Percentiles rank a stretch among this genome's conserved stretches.
Evolutionary conservation across 768 basidiomycete genomes (phyloP).

Genomic region (Tulasnella sp.): DNA sequence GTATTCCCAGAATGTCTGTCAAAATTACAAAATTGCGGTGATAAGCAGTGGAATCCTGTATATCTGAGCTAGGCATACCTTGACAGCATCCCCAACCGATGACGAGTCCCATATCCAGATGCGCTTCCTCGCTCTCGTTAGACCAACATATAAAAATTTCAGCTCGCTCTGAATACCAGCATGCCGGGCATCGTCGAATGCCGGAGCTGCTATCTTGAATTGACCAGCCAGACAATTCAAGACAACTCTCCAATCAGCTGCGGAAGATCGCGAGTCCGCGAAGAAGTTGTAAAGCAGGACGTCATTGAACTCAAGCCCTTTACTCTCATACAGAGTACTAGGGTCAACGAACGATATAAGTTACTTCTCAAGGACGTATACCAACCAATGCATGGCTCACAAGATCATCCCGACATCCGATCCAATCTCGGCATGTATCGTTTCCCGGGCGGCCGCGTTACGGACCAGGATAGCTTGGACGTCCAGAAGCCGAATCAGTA

Average conservation of each 20-base stretch:
- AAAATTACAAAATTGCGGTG: not conserved
- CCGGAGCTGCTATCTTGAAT: not conserved
- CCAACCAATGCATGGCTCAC: not conserved
- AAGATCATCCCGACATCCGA: not conserved
- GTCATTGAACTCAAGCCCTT: constrained; percentile 1
- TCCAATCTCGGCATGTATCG: not conserved
- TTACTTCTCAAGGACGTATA: not conserved
- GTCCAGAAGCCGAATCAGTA: not conserved
- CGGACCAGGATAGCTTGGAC: not conserved
- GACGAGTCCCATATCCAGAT: constrained; percentile 17
- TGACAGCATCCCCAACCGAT: not conserved
- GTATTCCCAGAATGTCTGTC: not conserved
- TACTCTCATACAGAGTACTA: constrained; percentile 2
- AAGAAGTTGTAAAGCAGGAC: constrained; percentile 51
- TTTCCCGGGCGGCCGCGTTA: not conserved
- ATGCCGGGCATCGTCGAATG: not conserved
- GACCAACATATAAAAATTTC: constrained; percentile 15
- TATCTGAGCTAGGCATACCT: not conserved
- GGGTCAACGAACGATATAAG: not conserved
- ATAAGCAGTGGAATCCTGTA: not conserved
- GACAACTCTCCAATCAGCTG: constrained; percentile 51
- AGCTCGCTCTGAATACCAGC: constrained; percentile 10
- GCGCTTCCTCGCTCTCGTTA: constrained; percentile 15
- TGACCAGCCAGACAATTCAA: constrained; percentile 20
- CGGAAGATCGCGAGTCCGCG: constrained; percentile 43